These are phyloP conservation scores for Ophiostoma australiae DNA, from an alignment of 2,329 filamentous ascomycete genomes.

Conservation along the genomic window DNA sequence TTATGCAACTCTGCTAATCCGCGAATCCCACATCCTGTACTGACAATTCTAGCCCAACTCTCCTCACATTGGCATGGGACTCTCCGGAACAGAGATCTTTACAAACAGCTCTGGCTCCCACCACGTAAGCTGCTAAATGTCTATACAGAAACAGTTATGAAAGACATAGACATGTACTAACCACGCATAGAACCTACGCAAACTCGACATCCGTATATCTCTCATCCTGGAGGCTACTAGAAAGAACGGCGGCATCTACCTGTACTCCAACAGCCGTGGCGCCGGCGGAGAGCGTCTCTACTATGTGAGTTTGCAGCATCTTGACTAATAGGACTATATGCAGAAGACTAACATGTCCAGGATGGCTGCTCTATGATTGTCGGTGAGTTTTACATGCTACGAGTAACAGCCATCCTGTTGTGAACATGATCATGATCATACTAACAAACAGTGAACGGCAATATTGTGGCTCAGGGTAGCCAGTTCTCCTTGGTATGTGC, in stretches of 20 bases:
- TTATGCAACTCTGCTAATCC: background rate
- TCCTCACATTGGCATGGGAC: slow-evolving; percentile 55
- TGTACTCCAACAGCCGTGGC: slow-evolving; percentile 53
- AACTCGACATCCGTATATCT: slow-evolving; percentile 58
- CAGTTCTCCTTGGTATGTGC: slow-evolving; percentile 46
- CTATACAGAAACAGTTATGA: too few relatives aligned
- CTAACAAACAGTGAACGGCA: slow-evolving; percentile 46
- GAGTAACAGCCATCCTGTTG: background rate
- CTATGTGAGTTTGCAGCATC: slow-evolving; percentile 35
- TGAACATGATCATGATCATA: background rate
- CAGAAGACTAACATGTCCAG: slow-evolving; percentile 1
- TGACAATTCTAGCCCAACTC: slow-evolving; percentile 26
- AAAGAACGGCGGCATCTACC: slow-evolving; percentile 40
- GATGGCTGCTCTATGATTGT: slow-evolving; percentile 61
- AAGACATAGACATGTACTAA: background rate
- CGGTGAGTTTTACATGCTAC: background rate
- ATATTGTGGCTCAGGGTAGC: slow-evolving; percentile 59
- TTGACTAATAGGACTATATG: background rate
- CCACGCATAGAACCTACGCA: slow-evolving; percentile 40
- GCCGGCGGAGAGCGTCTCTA: slow-evolving; percentile 52
- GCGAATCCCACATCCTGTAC: background rate
- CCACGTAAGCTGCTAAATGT: slow-evolving; percentile 24
- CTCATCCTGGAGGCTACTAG: slow-evolving; percentile 62
- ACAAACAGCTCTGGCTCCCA: slow-evolving; percentile 67
- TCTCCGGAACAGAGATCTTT: slow-evolving; percentile 67